A percentile compares a stretch with the other conserved stretches of the same genome.
Conservation (phyloP, 306 rosid genomes). For the Pueraria montana region DNA sequence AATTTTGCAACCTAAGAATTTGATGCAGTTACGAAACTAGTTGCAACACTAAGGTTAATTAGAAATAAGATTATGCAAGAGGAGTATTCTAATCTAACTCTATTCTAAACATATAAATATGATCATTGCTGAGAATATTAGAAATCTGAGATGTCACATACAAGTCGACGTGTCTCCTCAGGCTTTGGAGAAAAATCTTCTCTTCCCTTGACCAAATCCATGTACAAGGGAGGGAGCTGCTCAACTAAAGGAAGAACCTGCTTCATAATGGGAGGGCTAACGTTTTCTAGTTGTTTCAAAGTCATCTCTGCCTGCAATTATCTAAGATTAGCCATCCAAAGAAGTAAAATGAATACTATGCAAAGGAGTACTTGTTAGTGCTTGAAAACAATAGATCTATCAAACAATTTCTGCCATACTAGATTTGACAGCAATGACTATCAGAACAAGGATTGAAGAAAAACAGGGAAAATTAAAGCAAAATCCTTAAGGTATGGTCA, state of each 20-base stretch:
- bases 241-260: conserved; percentile 97
- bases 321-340: conserved; percentile 49
- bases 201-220: conserved; percentile 89
- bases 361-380: conserved; percentile 2
- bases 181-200: conserved; percentile 92
- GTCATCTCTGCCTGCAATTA: conserved; percentile 93
- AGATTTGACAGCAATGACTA: conserved; percentile 23
- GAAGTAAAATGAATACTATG: conserved; percentile 22
- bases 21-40: conserved; percentile 37
- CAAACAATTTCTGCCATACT: neutral
- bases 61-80: conserved; percentile 20
- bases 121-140: conserved; percentile 25
- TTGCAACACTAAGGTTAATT: conserved; percentile 8
- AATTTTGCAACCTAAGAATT: conserved; percentile 18
- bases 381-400: conserved; percentile 29
- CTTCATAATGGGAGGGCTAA: conserved; percentile 96
- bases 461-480: conserved; percentile 12
- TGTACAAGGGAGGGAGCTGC: conserved; percentile 97
- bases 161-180: conserved; percentile 89
- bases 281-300: conserved; percentile 77
- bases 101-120: conserved; percentile 36
- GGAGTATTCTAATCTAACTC: neutral
- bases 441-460: conserved; percentile 27
- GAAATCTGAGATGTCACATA: conserved; percentile 55
- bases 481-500: neutral